Evolutionary conservation across 345 rosid species (phyloP).

Genomic region (Gossypium sturtianum): DNA sequence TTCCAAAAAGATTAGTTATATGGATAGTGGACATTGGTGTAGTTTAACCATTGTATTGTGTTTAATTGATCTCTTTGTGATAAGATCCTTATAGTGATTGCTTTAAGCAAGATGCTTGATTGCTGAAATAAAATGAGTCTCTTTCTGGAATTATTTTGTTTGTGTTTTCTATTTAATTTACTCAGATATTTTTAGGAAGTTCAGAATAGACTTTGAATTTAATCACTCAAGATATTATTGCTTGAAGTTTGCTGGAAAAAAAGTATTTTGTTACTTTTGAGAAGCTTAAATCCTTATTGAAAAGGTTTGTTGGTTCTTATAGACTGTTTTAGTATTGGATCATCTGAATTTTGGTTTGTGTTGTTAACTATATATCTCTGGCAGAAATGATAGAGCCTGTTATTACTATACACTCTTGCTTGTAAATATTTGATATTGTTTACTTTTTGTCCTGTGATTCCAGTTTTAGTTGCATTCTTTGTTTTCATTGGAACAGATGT

Average conservation of each 20-base stretch:
- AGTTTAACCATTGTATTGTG: neutral
- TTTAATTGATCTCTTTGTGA: neutral
- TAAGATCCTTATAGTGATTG: neutral
- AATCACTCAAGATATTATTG: neutral
- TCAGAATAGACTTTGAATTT: conserved; percentile 4
- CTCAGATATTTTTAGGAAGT: neutral
- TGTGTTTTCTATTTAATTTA: neutral
- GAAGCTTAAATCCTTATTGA: conserved; percentile 8
- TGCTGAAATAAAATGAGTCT: neutral
- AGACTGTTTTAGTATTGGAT: too few relatives aligned
- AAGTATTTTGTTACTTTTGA: neutral
- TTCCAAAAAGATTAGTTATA: neutral
- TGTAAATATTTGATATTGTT: conserved; percentile 4
- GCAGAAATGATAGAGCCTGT: neutral
- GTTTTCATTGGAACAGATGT: neutral
- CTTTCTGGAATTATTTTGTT: neutral
- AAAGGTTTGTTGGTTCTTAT: too few relatives aligned
- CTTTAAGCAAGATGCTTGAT: neutral
- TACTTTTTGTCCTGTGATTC: neutral
- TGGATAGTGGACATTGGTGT: neutral
- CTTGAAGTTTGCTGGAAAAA: neutral
- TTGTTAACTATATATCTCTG: neutral
- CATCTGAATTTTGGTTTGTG: neutral
- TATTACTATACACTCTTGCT: neutral
- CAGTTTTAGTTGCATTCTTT: neutral